These are phyloP conservation scores for Diaporthe sp. DNA, from an alignment of 2,329 filamentous ascomycete genomes.

Conservation along the genomic window DNA sequence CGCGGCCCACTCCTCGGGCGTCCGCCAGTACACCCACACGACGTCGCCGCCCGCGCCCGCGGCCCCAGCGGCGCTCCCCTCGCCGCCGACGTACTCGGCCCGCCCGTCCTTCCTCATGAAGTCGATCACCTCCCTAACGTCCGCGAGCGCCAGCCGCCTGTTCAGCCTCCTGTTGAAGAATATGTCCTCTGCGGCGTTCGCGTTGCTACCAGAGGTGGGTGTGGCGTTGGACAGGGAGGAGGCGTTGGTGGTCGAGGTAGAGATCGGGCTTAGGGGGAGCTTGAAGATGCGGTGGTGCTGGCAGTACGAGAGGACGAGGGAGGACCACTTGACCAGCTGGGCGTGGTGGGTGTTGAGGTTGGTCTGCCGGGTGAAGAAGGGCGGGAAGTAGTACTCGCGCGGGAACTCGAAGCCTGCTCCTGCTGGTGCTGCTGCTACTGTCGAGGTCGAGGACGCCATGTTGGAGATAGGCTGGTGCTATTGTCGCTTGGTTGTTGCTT, in stretches of 20 bases:
- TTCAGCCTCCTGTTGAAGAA: slow-evolving; percentile 71
- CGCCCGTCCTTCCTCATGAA: slow-evolving; percentile 71
- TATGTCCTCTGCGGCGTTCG: slow-evolving; percentile 57
- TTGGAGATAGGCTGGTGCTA: not conserved
- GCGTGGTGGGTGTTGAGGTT: slow-evolving; percentile 80
- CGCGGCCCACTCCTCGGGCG: slow-evolving; percentile 90
- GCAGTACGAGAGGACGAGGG: slow-evolving; percentile 87
- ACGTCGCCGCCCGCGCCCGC: slow-evolving; percentile 59
- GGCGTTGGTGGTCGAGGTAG: slow-evolving; percentile 65
- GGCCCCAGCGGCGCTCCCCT: slow-evolving; percentile 46
- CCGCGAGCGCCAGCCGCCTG: slow-evolving; percentile 63
- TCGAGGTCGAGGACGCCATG: not conserved
- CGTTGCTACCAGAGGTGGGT: not conserved
- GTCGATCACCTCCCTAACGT: slow-evolving; percentile 71
- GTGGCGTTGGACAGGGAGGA: slow-evolving; percentile 48
- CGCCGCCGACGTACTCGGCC: slow-evolving; percentile 74
- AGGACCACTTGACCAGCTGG: slow-evolving; percentile 88
- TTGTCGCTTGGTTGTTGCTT: not conserved
- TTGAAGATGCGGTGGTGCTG: slow-evolving; percentile 82
- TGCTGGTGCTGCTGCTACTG: slow-evolving; percentile 8
- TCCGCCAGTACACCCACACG: slow-evolving; percentile 87
- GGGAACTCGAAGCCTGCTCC: slow-evolving; percentile 66
- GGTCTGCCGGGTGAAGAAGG: slow-evolving; percentile 87
- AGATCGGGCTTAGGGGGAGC: slow-evolving; percentile 68
- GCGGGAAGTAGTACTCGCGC: slow-evolving; percentile 80